These are phyloP conservation scores for Halenospora varia DNA, from an alignment of 495 filamentous ascomycete species.

Conservation along the genomic window DNA sequence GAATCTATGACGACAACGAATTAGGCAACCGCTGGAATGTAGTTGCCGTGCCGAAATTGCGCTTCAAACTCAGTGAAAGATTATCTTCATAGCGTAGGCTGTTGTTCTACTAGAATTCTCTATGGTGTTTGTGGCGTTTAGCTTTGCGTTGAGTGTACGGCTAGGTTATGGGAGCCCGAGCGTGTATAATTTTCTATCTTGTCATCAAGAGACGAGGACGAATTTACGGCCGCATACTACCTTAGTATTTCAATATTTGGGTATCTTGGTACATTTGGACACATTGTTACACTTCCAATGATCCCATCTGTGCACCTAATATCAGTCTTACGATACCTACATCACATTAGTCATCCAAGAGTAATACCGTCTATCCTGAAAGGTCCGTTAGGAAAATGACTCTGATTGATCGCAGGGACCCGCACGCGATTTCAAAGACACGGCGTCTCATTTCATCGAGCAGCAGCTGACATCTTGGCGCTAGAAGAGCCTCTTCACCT, in stretches of 20 bases:
- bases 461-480: neutral
- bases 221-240: neutral
- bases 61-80: slow-evolving; percentile 30
- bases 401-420: neutral
- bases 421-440: neutral
- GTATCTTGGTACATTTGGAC: neutral
- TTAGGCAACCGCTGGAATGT: slow-evolving; percentile 33
- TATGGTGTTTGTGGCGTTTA: neutral
- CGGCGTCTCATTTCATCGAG: neutral
- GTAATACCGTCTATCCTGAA: neutral
- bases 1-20: slow-evolving; percentile 32
- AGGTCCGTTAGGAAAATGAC: neutral
- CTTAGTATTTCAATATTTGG: neutral
- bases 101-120: neutral
- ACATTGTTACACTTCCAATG: neutral
- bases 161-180: neutral
- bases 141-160: neutral
- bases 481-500: neutral
- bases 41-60: slow-evolving; percentile 24
- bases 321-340: neutral
- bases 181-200: neutral
- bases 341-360: neutral
- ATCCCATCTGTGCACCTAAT: neutral
- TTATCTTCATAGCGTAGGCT: slow-evolving; percentile 24
- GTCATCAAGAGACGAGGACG: neutral